phyloP scores from a whole-genome alignment of 768 basidiomycete genomes.

The Tricholoma terreum region DNA sequence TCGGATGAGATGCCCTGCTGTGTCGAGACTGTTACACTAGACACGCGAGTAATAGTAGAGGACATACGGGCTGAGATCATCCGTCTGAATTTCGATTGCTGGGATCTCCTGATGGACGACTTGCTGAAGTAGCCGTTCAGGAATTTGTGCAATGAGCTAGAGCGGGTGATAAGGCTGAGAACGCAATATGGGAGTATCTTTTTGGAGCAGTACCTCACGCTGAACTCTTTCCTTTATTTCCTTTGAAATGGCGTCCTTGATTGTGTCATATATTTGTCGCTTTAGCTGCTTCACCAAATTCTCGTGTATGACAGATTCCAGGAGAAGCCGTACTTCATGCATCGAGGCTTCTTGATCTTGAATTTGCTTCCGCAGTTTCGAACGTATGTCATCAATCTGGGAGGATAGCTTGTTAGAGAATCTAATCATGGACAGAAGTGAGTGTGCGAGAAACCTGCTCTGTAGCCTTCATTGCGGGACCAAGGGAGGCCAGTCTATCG shows the following conservation, averaged over 20 bases:
- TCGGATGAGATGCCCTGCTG: conserved; percentile 47
- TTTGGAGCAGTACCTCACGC: conserved; percentile 33
- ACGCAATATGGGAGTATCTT: neutral
- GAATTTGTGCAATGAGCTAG: conserved; percentile 42
- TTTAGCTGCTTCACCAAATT: conserved; percentile 40
- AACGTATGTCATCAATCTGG: conserved; percentile 40
- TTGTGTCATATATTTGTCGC: conserved; percentile 30
- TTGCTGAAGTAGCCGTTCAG: conserved; percentile 38
- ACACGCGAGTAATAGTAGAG: neutral
- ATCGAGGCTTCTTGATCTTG: conserved; percentile 36
- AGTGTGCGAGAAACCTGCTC: conserved; percentile 38
- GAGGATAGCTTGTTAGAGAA: neutral
- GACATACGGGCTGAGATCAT: conserved; percentile 47
- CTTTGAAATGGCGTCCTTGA: conserved; percentile 33
- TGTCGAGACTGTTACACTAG: conserved; percentile 1
- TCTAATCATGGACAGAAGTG: neutral
- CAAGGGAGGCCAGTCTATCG: conserved; percentile 39
- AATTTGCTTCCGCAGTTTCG: conserved; percentile 38
- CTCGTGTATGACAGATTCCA: conserved; percentile 40
- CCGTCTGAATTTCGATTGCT: conserved; percentile 40
- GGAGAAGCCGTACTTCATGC: conserved; percentile 27
- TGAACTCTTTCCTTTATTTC: conserved; percentile 41
- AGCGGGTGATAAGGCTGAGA: neutral
- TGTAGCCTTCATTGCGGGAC: conserved; percentile 41
- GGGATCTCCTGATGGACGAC: conserved; percentile 40